A percentile compares a stretch with the other conserved stretches of the same genome.
Evolutionary conservation across 768 basidiomycete genomes (phyloP).

Genomic region (Rhodocollybia butyracea): DNA sequence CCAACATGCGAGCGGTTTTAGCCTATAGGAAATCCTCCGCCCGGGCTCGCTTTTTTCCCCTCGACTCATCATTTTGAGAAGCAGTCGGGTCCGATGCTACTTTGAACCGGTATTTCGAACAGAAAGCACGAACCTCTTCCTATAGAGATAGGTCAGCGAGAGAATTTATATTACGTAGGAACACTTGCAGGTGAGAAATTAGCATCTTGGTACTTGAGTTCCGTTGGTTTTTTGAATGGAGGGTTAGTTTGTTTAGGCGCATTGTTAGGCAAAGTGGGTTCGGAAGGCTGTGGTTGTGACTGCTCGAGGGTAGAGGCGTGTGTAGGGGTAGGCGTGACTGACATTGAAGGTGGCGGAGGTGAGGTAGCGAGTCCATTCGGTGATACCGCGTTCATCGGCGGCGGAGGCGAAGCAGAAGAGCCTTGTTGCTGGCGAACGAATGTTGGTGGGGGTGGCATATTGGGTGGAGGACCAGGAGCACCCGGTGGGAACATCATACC

Average conservation of each 20-base stretch:
- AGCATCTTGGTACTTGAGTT: constrained; percentile 69
- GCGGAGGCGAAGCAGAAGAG: constrained; percentile 16
- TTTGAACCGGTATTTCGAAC: constrained; percentile 58
- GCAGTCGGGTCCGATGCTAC: constrained; percentile 34
- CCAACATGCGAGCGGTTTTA: background rate
- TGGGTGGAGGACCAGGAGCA: constrained; percentile 14
- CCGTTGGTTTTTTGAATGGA: constrained; percentile 72
- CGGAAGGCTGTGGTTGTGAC: too few relatives aligned
- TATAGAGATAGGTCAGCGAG: constrained; percentile 23
- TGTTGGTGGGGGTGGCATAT: constrained; percentile 12
- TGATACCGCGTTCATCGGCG: constrained; percentile 9
- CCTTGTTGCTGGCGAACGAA: constrained; percentile 20
- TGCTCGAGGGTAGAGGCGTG: constrained; percentile 7
- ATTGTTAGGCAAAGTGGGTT: constrained; percentile 51
- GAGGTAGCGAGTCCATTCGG: constrained; percentile 14
- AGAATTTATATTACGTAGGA: background rate
- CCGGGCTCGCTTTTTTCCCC: constrained; percentile 81
- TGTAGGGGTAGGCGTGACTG: constrained; percentile 10
- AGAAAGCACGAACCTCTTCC: constrained; percentile 76
- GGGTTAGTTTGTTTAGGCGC: constrained; percentile 63
- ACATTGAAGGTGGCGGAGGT: constrained; percentile 24
- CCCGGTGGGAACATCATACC: constrained; percentile 24
- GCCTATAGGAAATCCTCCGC: constrained; percentile 81
- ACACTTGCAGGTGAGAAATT: constrained; percentile 74
- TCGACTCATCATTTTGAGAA: constrained; percentile 48